Percentiles rank a stretch among this genome's conserved stretches.
Conservation (phyloP, 495 filamentous ascomycete species). For the Aspergillus saccharolyticus region DNA sequence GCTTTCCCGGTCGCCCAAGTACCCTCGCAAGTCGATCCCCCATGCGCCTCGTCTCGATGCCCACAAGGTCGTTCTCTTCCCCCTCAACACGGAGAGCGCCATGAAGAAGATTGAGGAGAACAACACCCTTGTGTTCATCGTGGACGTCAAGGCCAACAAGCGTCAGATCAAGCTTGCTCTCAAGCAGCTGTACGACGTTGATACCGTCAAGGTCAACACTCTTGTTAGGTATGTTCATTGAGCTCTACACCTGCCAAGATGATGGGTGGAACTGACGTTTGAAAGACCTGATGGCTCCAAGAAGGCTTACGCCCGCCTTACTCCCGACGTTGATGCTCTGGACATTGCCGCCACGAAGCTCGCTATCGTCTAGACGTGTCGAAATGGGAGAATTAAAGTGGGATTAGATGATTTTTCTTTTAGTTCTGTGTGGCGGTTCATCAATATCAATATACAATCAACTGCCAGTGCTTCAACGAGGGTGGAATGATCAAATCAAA, state of each 20-base stretch:
- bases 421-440: conserved; percentile 40
- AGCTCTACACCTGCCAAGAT: background rate
- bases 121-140: conserved; percentile 98
- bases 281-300: conserved; percentile 88
- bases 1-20: conserved; percentile 88
- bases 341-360: conserved; percentile 99
- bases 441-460: conserved; percentile 40
- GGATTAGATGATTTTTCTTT: conserved; percentile 38
- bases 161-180: conserved; percentile 96
- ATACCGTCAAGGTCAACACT: conserved; percentile 97
- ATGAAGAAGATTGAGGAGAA: conserved; percentile 99
- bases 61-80: conserved; percentile 81
- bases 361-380: conserved; percentile 77
- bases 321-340: conserved; percentile 93
- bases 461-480: conserved; percentile 32
- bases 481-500: conserved; percentile 43
- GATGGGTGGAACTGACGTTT: conserved; percentile 17
- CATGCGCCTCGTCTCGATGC: conserved; percentile 87
- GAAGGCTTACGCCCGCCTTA: conserved; percentile 96
- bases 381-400: too few relatives aligned
- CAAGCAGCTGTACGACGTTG: conserved; percentile 99
- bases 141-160: conserved; percentile 98
- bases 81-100: conserved; percentile 94
- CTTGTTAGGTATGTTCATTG: conserved; percentile 73
- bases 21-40: conserved; percentile 90